These are phyloP conservation scores for Solanum aculeatissimum DNA, from an alignment of 305 asterid genomes.

Conservation along the genomic window DNA sequence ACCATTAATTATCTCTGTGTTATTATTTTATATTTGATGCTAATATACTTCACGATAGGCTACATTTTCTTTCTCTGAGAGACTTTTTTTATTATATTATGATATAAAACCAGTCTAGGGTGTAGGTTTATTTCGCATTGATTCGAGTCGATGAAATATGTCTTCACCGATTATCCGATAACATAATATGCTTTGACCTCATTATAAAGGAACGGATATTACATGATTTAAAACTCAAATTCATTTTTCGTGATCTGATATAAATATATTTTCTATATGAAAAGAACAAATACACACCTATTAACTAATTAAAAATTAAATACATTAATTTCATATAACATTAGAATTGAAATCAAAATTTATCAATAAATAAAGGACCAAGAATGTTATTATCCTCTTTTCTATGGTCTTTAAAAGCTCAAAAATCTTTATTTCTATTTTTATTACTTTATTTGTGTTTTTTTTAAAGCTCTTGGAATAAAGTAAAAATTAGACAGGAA, in stretches of 20 bases:
- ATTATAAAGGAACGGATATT: background rate
- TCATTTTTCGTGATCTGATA: too few relatives aligned
- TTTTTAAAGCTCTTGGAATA: background rate
- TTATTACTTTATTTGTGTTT: background rate
- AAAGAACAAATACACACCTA: background rate
- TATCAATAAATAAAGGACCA: background rate
- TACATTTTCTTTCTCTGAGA: background rate
- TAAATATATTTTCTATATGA: background rate
- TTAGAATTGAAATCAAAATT: background rate
- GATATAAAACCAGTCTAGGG: background rate
- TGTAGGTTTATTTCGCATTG: background rate
- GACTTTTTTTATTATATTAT: background rate
- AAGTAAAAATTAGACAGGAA: background rate
- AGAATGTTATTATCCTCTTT: background rate
- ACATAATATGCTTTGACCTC: background rate
- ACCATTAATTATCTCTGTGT: too few relatives aligned
- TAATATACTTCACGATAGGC: background rate
- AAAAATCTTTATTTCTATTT: background rate
- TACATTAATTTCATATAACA: background rate
- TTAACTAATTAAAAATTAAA: background rate
- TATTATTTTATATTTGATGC: background rate
- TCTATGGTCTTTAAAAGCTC: background rate
- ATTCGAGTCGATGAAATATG: background rate
- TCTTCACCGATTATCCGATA: background rate
- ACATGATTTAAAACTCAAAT: background rate